These are phyloP conservation scores for Colletotrichum sp. DNA, from an alignment of 2,329 filamentous ascomycete genomes.

Conservation along the genomic window DNA sequence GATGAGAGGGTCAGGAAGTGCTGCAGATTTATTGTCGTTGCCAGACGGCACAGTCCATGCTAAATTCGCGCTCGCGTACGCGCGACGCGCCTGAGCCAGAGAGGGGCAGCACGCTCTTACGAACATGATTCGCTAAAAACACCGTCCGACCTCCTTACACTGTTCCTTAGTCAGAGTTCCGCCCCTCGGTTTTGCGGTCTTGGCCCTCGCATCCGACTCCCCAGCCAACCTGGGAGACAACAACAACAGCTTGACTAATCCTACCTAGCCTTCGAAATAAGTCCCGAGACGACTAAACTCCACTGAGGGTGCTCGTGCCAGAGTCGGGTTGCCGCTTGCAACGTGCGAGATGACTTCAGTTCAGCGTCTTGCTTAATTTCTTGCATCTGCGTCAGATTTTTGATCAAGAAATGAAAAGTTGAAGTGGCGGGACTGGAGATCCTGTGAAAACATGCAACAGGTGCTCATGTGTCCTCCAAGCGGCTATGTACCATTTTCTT, in stretches of 20 bases:
- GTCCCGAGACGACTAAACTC: neutral
- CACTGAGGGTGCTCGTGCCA: slow-evolving; percentile 3
- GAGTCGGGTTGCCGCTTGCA: slow-evolving; percentile 4
- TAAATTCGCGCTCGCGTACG: slow-evolving; percentile 17
- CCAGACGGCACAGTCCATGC: neutral
- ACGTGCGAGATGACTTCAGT: neutral
- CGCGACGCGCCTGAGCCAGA: slow-evolving; percentile 21
- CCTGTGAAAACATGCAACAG: neutral
- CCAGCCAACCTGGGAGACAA: slow-evolving; percentile 15
- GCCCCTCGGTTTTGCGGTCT: slow-evolving; percentile 11
- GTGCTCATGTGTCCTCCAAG: neutral
- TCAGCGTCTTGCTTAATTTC: neutral
- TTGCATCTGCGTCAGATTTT: neutral
- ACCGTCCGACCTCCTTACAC: neutral
- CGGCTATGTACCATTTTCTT: neutral
- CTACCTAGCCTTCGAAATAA: slow-evolving; percentile 11
- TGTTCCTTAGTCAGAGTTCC: neutral
- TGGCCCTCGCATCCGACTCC: slow-evolving; percentile 14
- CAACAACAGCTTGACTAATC: slow-evolving; percentile 10
- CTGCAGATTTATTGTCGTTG: slow-evolving; percentile 18
- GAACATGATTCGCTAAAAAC: neutral
- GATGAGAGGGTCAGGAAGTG: slow-evolving; percentile 2
- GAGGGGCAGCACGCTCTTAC: neutral
- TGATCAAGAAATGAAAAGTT: neutral
- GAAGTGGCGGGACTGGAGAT: neutral